A percentile compares a stretch with the other conserved stretches of the same genome.
phyloP scores from a whole-genome alignment of 371 early-diverging fungal species.

The Mucor ambiguus region DNA sequence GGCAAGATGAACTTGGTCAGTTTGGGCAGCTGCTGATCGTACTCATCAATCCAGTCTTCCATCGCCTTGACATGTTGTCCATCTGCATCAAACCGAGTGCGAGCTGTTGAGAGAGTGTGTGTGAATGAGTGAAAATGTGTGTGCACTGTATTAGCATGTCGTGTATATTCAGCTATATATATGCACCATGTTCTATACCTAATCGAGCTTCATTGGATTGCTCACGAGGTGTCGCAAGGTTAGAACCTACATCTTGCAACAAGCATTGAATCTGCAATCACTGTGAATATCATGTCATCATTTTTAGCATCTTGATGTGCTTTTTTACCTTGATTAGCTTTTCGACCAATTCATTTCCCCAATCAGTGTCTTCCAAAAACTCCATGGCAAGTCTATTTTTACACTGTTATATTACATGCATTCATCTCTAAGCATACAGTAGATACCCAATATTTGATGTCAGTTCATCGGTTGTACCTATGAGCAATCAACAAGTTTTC shows the following conservation, averaged over 20 bases:
- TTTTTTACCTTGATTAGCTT: conserved; percentile 11
- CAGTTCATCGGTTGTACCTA: conserved; percentile 63
- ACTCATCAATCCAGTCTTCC: conserved; percentile 88
- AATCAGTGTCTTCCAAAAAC: conserved; percentile 18
- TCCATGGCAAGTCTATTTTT: conserved; percentile 21
- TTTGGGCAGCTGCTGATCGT: conserved; percentile 74
- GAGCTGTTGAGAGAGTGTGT: too few relatives aligned
- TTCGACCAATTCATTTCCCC: conserved; percentile 13
- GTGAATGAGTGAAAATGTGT: too few relatives aligned
- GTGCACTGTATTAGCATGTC: not conserved
- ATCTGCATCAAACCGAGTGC: conserved; percentile 78
- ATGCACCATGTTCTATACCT: conserved; percentile 35
- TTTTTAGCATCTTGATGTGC: not conserved
- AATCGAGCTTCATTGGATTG: conserved; percentile 55
- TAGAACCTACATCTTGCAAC: conserved; percentile 88
- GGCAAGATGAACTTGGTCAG: conserved; percentile 89
- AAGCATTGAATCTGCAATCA: conserved; percentile 78
- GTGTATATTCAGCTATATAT: conserved; percentile 1
- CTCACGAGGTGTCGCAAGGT: conserved; percentile 88
- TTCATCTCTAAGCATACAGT: not conserved
- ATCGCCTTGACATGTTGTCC: conserved; percentile 61
- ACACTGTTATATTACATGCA: not conserved
- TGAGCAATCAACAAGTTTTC: not conserved
- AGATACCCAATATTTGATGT: conserved; percentile 49
- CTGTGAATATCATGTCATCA: not conserved